Evolutionary conservation across 768 basidiomycete species (phyloP).

Genomic region (Kwoniella botswanensis): DNA sequence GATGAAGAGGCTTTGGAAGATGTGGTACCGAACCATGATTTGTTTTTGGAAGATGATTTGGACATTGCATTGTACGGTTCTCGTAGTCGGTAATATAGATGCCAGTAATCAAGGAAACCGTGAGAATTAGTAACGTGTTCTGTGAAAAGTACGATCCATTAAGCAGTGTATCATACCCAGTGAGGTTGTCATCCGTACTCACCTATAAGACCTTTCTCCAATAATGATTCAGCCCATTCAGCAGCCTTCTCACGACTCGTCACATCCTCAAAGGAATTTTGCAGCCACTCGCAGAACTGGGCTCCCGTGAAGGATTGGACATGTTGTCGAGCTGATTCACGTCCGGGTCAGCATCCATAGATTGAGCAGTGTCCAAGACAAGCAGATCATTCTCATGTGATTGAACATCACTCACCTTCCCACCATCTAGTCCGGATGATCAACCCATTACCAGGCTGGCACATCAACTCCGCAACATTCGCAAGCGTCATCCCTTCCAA

Average conservation of each 20-base stretch:
- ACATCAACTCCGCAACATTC: constrained; percentile 61
- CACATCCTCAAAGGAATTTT: constrained; percentile 88
- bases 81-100: constrained; percentile 85
- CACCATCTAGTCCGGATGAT: constrained; percentile 83
- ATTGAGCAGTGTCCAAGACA: too few species aligned
- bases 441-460: constrained; percentile 69
- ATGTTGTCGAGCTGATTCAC: constrained; percentile 59
- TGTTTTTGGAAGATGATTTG: constrained; percentile 32
- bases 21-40: constrained; percentile 37
- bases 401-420: constrained; percentile 63
- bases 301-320: constrained; percentile 85
- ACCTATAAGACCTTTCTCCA: constrained; percentile 77
- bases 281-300: constrained; percentile 88
- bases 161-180: background rate
- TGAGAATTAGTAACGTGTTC: constrained; percentile 80
- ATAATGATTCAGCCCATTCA: constrained; percentile 76
- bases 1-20: background rate
- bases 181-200: constrained; percentile 8
- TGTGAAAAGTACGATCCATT: constrained; percentile 14
- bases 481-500: constrained; percentile 71
- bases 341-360: background rate
- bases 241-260: constrained; percentile 77
- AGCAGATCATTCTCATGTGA: too few species aligned
- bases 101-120: constrained; percentile 79
- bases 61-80: constrained; percentile 65